Conservation (phyloP, 2,329 filamentous ascomycete species). For the Sporothrix pallida region DNA sequence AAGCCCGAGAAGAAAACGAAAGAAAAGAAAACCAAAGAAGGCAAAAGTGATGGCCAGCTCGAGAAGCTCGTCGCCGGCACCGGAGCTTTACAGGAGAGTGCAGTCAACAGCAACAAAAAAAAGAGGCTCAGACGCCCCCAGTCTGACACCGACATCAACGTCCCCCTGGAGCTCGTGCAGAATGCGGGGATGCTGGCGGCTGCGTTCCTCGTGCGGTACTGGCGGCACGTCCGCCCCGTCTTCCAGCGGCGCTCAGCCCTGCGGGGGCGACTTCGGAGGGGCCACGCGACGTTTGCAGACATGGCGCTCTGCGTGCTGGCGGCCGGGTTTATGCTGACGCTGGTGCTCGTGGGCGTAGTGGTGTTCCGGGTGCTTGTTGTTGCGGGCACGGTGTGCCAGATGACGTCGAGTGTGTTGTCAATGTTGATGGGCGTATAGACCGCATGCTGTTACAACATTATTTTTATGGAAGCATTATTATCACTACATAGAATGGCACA, state of each 20-base stretch:
- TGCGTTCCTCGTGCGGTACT: slow-evolving; percentile 42
- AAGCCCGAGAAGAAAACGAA: neutral
- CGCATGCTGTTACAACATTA: no score
- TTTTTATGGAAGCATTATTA: slow-evolving; percentile 2
- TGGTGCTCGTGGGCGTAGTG: slow-evolving; percentile 39
- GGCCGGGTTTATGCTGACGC: slow-evolving; percentile 40
- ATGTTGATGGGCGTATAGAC: slow-evolving; percentile 21
- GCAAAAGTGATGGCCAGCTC: neutral
- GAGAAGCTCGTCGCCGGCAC: slow-evolving; percentile 33
- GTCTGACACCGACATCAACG: slow-evolving; percentile 9
- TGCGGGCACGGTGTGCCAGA: slow-evolving; percentile 20
- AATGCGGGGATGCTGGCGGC: slow-evolving; percentile 36
- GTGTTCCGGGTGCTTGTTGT: slow-evolving; percentile 36
- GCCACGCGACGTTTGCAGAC: slow-evolving; percentile 42
- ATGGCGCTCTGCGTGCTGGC: slow-evolving; percentile 41
- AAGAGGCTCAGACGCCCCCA: neutral
- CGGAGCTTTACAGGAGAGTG: slow-evolving; percentile 35
- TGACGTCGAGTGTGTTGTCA: neutral
- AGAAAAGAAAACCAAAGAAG: neutral
- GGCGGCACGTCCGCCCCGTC: slow-evolving; percentile 48
- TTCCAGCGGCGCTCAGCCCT: slow-evolving; percentile 49
- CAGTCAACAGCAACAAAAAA: neutral
- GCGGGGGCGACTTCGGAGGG: slow-evolving; percentile 42
- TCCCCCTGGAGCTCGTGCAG: slow-evolving; percentile 17
- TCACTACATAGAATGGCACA: neutral